Base-by-base conservation (phyloP, 257 asterid species). In the Gentiana straminea region DNA sequence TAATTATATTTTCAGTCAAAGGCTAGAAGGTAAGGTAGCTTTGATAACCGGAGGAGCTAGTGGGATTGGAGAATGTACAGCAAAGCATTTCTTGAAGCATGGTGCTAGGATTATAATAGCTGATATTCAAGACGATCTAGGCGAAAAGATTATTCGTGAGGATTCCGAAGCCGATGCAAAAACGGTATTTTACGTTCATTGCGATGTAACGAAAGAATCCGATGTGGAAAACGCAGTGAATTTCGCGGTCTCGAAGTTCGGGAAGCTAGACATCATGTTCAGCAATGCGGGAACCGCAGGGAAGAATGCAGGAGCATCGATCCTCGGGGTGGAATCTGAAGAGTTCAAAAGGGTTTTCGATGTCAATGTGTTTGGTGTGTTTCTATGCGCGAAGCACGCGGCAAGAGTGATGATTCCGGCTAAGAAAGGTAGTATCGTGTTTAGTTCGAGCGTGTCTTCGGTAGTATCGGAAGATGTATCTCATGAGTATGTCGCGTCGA, bases 221-320 rank as follows among this genome's bases (percentile, higher is more conserved):
- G 57, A 49, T 24, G 57, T 60, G 35, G 46, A 37, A 39, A 60
- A 51, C 4, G 65, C 50, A 0, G 65, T 60, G 11, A 53, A 60
- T 6, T 36, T 13, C 13, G 57, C 57, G 1, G 65, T 60, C 24
- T 38, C 58, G 24, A 62, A 7, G 0, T 66, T 62, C n/a, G 73
- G 67, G 43, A 11, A 50, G 33, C 64, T 72, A 0, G 77, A 72
- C 35, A 50, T 66, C 33, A 67, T 72, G 77, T 61, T 51, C 49
- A 65, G 75, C 60, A 70, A 70, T 2, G 75, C 75, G 7, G 75
- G 71, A 51, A 15, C 33, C 7, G 3, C 49, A 0, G 56, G 62
- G n/a, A 61, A 44, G 1, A 5, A 24, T 24, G 35, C 60, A 0
- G 37, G 51, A 32, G 68, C 60, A 46, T 52, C 52, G 0, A 15